Percentiles rank a stretch among this genome's conserved stretches.
These are phyloP conservation scores for Bathelium albidoporum DNA, from an alignment of 495 filamentous ascomycete genomes.

Conservation along the genomic window DNA sequence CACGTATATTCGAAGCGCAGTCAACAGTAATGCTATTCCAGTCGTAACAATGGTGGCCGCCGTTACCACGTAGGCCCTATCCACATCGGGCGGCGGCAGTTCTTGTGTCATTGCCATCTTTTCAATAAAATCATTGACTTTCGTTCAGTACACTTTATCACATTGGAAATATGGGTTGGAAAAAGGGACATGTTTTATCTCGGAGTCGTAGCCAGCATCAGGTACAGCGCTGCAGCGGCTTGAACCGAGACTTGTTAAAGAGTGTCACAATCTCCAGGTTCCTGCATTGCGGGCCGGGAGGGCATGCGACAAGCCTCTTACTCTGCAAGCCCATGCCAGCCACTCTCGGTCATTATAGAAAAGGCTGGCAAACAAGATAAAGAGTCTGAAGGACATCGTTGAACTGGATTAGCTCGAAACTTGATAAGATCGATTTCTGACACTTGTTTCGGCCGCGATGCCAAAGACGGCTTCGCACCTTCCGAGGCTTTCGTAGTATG, in stretches of 20 bases:
- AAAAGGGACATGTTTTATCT: background rate
- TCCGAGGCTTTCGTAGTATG: background rate
- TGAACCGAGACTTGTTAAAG: background rate
- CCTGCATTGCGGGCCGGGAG: background rate
- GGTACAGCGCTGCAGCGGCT: background rate
- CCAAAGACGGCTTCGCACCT: background rate
- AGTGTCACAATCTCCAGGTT: background rate
- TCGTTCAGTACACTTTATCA: background rate
- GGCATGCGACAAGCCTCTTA: background rate
- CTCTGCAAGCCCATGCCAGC: background rate
- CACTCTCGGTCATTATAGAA: background rate
- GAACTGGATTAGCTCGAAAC: background rate
- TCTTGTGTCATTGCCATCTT: background rate
- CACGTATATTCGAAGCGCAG: background rate
- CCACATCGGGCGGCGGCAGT: background rate
- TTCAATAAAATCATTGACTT: background rate
- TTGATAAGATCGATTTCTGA: background rate
- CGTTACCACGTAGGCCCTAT: background rate
- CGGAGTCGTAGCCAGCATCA: background rate
- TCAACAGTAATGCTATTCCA: background rate
- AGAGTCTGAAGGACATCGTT: background rate
- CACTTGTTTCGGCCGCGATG: background rate
- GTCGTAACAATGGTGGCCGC: background rate
- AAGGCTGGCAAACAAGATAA: background rate
- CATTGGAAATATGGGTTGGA: background rate